Conservation (phyloP, 2,329 filamentous ascomycete species). For the Diaporthe capsici region DNA sequence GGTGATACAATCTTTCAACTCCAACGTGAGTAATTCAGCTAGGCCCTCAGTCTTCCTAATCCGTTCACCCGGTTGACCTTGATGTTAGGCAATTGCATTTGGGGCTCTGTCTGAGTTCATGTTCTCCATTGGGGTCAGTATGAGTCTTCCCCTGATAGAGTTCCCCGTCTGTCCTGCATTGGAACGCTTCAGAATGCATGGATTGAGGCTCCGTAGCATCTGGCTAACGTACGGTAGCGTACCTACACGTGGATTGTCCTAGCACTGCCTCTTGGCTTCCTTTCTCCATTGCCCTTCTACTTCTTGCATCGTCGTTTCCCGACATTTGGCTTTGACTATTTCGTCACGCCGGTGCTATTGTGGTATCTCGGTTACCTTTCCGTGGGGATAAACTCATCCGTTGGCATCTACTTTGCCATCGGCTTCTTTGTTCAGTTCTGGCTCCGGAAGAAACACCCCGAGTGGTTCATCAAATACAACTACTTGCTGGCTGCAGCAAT, state of each 20-base stretch:
- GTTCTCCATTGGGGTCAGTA: too few relatives aligned
- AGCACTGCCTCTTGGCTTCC: constrained; percentile 58
- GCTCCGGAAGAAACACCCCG: constrained; percentile 46
- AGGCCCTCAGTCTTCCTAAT: too few relatives aligned
- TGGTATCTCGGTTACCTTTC: constrained; percentile 59
- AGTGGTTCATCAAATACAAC: constrained; percentile 49
- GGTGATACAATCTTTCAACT: constrained; percentile 62
- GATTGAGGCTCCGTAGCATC: not conserved
- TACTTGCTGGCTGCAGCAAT: constrained; percentile 48
- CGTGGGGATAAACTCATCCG: constrained; percentile 57
- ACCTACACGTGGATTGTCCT: constrained; percentile 57
- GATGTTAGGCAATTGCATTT: constrained; percentile 40
- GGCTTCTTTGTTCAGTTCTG: constrained; percentile 52
- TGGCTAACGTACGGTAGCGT: constrained; percentile 25
- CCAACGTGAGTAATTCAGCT: constrained; percentile 45
- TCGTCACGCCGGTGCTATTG: constrained; percentile 59
- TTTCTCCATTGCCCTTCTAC: constrained; percentile 59
- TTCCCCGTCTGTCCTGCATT: not conserved
- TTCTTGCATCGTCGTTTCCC: constrained; percentile 50
- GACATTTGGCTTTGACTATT: constrained; percentile 48
- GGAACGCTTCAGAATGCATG: not conserved
- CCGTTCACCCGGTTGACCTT: not conserved
- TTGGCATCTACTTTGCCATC: constrained; percentile 50
- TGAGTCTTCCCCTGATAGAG: constrained; percentile 51
- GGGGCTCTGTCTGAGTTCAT: constrained; percentile 53